Evolutionary conservation across 768 basidiomycete genomes (phyloP).

Genomic region (Tulasnella sp.): DNA sequence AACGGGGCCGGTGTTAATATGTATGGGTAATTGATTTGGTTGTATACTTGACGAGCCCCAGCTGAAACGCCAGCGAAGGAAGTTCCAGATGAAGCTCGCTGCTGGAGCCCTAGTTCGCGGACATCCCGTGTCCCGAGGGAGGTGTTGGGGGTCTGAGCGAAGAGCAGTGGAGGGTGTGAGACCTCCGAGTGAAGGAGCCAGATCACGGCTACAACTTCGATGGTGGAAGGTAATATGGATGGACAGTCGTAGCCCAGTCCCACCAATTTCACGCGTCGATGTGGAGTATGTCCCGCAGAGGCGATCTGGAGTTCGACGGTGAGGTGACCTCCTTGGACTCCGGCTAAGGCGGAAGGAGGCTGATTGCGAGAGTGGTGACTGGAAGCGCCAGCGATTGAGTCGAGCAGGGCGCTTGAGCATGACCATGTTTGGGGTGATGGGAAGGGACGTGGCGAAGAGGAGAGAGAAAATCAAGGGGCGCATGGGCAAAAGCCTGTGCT

Average conservation of each 20-base stretch:
- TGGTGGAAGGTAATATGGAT: background rate
- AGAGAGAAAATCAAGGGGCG: too few species aligned
- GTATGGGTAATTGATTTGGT: slow-evolving; percentile 6
- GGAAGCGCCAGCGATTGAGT: background rate
- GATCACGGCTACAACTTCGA: background rate
- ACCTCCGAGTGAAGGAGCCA: background rate
- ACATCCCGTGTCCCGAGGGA: background rate
- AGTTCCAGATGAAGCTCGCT: slow-evolving; percentile 1
- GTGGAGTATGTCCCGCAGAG: background rate
- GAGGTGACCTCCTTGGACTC: background rate
- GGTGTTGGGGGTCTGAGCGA: background rate
- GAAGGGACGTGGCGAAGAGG: background rate
- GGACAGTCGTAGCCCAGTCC: background rate
- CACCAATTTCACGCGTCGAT: background rate
- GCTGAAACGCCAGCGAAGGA: slow-evolving; percentile 5
- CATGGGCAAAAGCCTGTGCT: too few species aligned
- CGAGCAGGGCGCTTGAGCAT: background rate
- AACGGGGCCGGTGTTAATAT: background rate
- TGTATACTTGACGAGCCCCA: slow-evolving; percentile 7
- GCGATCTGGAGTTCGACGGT: background rate
- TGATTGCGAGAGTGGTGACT: background rate
- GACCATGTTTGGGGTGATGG: background rate
- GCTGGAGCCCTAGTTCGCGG: background rate
- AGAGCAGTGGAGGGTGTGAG: background rate
- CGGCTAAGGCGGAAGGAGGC: background rate